Base-by-base conservation (phyloP, 2,329 filamentous ascomycete species). In the Neofusicoccum cordaticola region DNA sequence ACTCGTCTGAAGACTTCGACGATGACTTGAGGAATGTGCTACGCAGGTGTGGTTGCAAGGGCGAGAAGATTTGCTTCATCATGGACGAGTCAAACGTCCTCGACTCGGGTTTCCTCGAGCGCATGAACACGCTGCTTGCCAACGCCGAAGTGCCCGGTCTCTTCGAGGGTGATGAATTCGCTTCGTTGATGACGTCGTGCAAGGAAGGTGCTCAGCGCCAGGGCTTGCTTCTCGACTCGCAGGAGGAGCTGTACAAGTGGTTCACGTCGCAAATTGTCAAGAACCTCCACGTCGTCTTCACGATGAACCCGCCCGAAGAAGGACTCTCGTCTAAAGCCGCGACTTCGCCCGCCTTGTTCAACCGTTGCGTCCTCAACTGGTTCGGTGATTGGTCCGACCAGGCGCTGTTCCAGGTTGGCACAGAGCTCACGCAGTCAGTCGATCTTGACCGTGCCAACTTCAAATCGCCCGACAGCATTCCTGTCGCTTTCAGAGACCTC, bases 241-340 rank as follows among this genome's bases (percentile, higher is more conserved):
- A 97, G 70, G 96, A 99, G 80, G 95, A 99, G 78, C 84, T 99
- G n/a, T 99, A 99, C 85, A 98, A 98, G 81, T 99, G 95, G 95
- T 99, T 99, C 81, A 99, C 96, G 0, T 92, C 96, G 72, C 95
- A 99, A 77, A 98, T 99, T 72, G 91, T 99, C 76, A 97, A 97
- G 83, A 99, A 99, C 74, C 82, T 99, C 45, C 95, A 99, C 73
- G 95, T 99, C 53, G 95, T 99, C 22, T 99, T 99, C 78, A 99
- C 95, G 2, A 99, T 99, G 95, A 99, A 99, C 78, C 95, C 95
- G 13, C 96, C 95, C 0, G 92, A 97, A 74, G 95, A 95, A 71
- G 94, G 95, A 0, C 82, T 99, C 8, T 95, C 92, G 1, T 97
- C 93, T 37, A 98, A 97, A 82, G 95, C 95, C 64, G 96, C 95